These are phyloP conservation scores for Sergeia podlipaevii DNA, from an alignment of 208 protist species.

Conservation along the genomic window DNA sequence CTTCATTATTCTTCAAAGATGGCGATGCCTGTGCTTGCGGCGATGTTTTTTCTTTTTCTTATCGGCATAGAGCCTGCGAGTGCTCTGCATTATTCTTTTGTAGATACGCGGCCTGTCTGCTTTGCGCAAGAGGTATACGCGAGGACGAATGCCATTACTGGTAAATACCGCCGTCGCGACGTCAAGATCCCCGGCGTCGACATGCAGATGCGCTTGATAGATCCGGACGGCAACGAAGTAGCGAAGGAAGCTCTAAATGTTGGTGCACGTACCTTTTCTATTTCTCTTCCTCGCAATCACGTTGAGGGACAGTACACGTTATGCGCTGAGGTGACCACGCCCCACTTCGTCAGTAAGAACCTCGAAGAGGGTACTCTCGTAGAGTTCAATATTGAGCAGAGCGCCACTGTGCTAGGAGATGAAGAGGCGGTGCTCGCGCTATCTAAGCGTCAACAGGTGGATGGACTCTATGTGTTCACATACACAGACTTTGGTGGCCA, in stretches of 20 bases:
- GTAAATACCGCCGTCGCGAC: slow-evolving; percentile 33
- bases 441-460: slow-evolving; percentile 25
- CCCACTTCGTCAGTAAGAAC: not conserved
- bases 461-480: slow-evolving; percentile 60
- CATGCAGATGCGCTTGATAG: slow-evolving; percentile 2
- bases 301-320: slow-evolving; percentile 14
- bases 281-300: not conserved
- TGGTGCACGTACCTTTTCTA: slow-evolving; percentile 17
- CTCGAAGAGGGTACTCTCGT: slow-evolving; percentile 8
- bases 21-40: not conserved
- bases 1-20: too few relatives aligned
- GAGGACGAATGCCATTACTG: slow-evolving; percentile 24
- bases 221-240: not conserved
- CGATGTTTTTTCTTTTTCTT: slow-evolving; percentile 11
- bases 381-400: slow-evolving; percentile 22
- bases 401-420: not conserved
- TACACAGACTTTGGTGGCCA: slow-evolving; percentile 60
- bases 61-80: not conserved
- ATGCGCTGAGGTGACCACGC: slow-evolving; percentile 14
- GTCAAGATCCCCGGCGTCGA: not conserved
- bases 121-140: slow-evolving; percentile 53
- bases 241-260: not conserved
- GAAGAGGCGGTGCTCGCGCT: slow-evolving; percentile 14
- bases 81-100: slow-evolving; percentile 40
- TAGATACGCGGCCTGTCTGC: slow-evolving; percentile 36